These are phyloP conservation scores for Penicillium psychrosexuale DNA, from an alignment of 2,329 filamentous ascomycete genomes.

Conservation along the genomic window DNA sequence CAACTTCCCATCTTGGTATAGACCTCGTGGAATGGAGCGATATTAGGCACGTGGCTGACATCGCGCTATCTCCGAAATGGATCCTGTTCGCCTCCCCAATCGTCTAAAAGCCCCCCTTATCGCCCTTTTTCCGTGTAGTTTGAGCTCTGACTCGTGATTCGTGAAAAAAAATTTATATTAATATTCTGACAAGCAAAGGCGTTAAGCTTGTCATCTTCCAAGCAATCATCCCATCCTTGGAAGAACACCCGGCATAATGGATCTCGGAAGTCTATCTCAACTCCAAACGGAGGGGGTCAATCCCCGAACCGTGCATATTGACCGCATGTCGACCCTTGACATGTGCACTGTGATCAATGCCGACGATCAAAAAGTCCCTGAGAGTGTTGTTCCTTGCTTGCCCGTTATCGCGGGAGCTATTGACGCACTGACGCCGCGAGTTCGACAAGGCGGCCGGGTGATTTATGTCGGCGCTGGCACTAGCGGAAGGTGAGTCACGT, in stretches of 20 bases:
- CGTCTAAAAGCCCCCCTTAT: neutral
- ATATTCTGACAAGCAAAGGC: neutral
- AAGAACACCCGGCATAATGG: slow-evolving; percentile 9
- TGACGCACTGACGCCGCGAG: slow-evolving; percentile 31
- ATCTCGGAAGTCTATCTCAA: slow-evolving; percentile 26
- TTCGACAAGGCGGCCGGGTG: slow-evolving; percentile 36
- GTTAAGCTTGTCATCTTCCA: neutral
- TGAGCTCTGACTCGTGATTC: neutral
- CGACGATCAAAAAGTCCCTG: slow-evolving; percentile 36
- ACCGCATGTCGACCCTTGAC: slow-evolving; percentile 38
- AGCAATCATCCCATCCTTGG: neutral
- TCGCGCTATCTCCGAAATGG: neutral
- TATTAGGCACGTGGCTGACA: neutral
- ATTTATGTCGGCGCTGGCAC: slow-evolving; percentile 46
- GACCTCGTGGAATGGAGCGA: neutral
- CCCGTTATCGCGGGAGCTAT: slow-evolving; percentile 35
- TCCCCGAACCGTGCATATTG: slow-evolving; percentile 34
- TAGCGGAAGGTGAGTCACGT: slow-evolving; percentile 39
- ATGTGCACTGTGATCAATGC: slow-evolving; percentile 40
- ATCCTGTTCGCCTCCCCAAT: neutral
- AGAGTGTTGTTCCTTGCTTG: slow-evolving; percentile 32
- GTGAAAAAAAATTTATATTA: neutral
- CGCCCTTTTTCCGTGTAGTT: neutral
- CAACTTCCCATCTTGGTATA: neutral
- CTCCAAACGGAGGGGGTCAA: slow-evolving; percentile 42